phyloP scores from a whole-genome alignment of 495 filamentous ascomycete genomes.

The Astrocystis sublimbata region DNA sequence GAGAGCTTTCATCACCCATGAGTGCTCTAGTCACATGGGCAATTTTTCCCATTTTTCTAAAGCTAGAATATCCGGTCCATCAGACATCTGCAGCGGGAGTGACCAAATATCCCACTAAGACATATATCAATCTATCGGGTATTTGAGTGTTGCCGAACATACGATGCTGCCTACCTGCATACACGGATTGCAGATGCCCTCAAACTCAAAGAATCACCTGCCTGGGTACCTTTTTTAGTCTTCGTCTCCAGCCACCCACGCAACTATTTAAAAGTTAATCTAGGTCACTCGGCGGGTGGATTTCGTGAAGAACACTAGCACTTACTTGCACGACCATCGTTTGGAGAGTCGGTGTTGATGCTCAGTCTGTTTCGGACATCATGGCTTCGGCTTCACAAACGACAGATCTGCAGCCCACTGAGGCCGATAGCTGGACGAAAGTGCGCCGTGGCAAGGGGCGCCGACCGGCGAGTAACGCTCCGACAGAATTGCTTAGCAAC shows the following conservation, averaged over 20 bases:
- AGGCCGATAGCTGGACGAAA: conserved; percentile 25
- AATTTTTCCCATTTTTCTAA: too few relatives aligned
- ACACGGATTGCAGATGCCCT: neutral
- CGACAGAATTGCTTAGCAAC: neutral
- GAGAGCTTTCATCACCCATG: too few relatives aligned
- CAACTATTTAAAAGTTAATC: neutral
- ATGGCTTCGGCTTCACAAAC: conserved; percentile 9
- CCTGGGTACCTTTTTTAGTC: too few relatives aligned
- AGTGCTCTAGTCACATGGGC: too few relatives aligned
- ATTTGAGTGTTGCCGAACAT: neutral
- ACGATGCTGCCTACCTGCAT: neutral
- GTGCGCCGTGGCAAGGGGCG: conserved; percentile 17
- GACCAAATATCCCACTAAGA: too few relatives aligned
- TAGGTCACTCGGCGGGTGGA: neutral
- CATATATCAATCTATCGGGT: neutral
- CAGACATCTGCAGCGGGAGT: too few relatives aligned
- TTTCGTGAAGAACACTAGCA: too few relatives aligned
- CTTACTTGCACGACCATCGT: too few relatives aligned
- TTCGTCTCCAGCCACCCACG: neutral
- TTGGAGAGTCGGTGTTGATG: too few relatives aligned
- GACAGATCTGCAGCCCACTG: neutral
- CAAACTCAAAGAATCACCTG: too few relatives aligned
- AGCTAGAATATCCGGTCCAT: too few relatives aligned
- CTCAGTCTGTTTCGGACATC: neutral
- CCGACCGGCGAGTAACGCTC: neutral